A percentile compares a stretch with the other conserved stretches of the same genome.
Evolutionary conservation across 169 alveolate species (phyloP).

Genomic region (Blepharisma undulans): DNA sequence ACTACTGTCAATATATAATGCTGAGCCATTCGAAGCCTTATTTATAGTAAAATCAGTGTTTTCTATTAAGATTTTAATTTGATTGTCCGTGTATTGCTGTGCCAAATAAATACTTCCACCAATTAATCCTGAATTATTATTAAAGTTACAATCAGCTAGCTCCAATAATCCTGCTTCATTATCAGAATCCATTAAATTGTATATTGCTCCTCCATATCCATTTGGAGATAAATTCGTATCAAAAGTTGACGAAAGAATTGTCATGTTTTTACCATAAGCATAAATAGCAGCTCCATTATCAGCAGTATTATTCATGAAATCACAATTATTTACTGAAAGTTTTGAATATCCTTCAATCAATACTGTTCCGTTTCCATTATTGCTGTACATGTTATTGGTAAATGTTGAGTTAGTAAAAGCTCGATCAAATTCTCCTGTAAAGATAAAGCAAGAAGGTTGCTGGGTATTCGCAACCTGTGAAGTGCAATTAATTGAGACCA

Average conservation of each 20-base stretch:
- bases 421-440: background rate
- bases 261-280: background rate
- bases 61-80: background rate
- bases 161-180: background rate
- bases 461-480: background rate
- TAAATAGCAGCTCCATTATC: background rate
- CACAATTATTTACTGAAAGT: background rate
- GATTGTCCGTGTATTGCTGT: background rate
- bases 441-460: background rate
- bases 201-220: background rate
- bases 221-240: background rate
- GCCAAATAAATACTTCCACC: background rate
- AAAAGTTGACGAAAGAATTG: background rate
- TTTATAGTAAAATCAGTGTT: background rate
- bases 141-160: background rate
- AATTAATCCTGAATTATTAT: background rate
- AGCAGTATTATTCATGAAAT: background rate
- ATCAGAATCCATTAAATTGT: background rate
- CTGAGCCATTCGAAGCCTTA: background rate
- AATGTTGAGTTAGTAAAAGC: background rate
- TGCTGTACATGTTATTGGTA: background rate
- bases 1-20: background rate
- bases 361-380: background rate
- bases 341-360: background rate
- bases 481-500: background rate